phyloP scores from a whole-genome alignment of 192 early-diverging fungal genomes.

The Dissophora globulifera region DNA sequence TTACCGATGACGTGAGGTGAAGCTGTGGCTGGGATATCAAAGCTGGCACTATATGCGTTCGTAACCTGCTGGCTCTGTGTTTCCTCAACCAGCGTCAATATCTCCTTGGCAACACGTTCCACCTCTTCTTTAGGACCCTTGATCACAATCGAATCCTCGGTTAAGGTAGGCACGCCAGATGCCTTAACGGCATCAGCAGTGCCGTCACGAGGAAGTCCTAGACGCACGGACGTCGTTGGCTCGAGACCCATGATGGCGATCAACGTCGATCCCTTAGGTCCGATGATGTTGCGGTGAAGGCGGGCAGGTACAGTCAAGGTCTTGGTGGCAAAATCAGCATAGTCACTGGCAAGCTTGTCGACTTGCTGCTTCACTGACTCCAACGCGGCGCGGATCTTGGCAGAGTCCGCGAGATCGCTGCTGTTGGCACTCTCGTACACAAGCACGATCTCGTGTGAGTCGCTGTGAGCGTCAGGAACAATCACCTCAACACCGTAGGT shows the following conservation, averaged over 20 bases:
- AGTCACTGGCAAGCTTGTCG: slow-evolving; percentile 65
- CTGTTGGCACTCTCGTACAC: slow-evolving; percentile 74
- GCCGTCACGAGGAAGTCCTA: slow-evolving; percentile 63
- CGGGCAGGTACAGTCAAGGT: slow-evolving; percentile 71
- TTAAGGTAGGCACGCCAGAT: slow-evolving; percentile 51
- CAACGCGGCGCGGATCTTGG: slow-evolving; percentile 59
- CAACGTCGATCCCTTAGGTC: slow-evolving; percentile 76
- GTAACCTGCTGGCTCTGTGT: slow-evolving; percentile 70
- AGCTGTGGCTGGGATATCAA: slow-evolving; percentile 75
- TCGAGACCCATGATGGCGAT: slow-evolving; percentile 76
- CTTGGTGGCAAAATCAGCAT: slow-evolving; percentile 73
- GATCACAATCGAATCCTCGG: slow-evolving; percentile 78
- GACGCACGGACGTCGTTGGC: slow-evolving; percentile 75
- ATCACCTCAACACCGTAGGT: slow-evolving; percentile 79
- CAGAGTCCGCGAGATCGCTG: slow-evolving; percentile 51
- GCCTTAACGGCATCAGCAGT: slow-evolving; percentile 62
- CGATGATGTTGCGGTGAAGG: slow-evolving; percentile 85
- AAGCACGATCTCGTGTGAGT: slow-evolving; percentile 79
- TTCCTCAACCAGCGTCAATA: slow-evolving; percentile 73
- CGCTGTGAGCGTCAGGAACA: slow-evolving; percentile 75
- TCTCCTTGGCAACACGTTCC: slow-evolving; percentile 72
- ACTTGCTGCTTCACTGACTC: slow-evolving; percentile 76
- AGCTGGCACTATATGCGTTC: slow-evolving; percentile 76
- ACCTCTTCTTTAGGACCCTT: slow-evolving; percentile 85
- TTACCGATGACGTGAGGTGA: slow-evolving; percentile 90